Base-by-base conservation (phyloP, 179 eudicot species). In the Silene coronaria region DNA sequence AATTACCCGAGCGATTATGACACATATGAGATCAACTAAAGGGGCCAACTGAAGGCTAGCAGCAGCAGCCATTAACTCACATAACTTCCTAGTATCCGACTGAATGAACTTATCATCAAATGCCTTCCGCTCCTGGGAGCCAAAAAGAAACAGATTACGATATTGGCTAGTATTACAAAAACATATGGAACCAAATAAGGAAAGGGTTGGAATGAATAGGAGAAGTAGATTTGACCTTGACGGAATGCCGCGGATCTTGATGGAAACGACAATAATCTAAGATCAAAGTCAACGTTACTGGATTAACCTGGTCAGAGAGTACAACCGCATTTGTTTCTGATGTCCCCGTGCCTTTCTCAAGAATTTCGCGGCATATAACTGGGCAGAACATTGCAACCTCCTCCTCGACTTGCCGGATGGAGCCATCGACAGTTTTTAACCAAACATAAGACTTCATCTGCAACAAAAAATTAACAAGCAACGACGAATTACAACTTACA, bases 381-480 rank as follows among this genome's bases (percentile, higher is more conserved):
- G 95, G 95, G 68, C 92, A 88, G 84, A 85, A 88, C 92, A 90
- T 84, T 55, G 97, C 97, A 86, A 91, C 92, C 80, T 91, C 92
- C 85, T 87, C 88, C 85, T 91, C 97, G 19, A 88, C 94, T 90
- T 91, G 89, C 81, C 88, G 95, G 28, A 88, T 88, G 34, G 89
- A 87, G 58, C 92, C 95, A 85, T 90, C 97, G 62, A 83, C 82
- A 80, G 91, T 90, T 86, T 87, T 89, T 55, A 91, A 85, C 97
- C 97, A 91, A 42, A 91, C 86, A 77, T 84, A 91, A 72, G 95
- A 85, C 82, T 88, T 88, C 92, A 89, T 85, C 91, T 87, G 75
- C 69, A 77, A 13, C 4, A 14, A 48, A 53, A 4, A 22, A 51
- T 61, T 65, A 6, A 73, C 22, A 48, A 32, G 62, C 23, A 51